Evolutionary conservation across 1,139 yeast species (phyloP).

Genomic region (Debaryomycetaceae sp.): DNA sequence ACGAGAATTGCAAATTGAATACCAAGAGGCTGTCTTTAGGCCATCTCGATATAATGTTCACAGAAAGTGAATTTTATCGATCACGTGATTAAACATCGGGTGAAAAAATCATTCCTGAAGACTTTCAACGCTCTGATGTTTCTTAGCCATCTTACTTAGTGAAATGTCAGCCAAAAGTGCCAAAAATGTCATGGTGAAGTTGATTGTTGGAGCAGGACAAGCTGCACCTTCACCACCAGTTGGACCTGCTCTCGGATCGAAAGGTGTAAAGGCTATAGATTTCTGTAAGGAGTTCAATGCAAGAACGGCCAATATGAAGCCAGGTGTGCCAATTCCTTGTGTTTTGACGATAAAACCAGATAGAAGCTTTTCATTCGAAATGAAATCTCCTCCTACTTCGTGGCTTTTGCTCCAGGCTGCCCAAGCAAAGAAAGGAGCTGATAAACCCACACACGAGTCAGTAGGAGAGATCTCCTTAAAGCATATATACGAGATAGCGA

Average conservation of each 20-base stretch:
- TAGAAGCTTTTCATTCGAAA: constrained; percentile 78
- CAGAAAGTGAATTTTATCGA: no score
- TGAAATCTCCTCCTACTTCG: constrained; percentile 90
- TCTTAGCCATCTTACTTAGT: constrained; percentile 19
- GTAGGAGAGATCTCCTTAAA: constrained; percentile 80
- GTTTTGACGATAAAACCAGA: constrained; percentile 86
- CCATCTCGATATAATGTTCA: no score
- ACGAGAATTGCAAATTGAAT: no score
- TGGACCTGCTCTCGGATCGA: constrained; percentile 98
- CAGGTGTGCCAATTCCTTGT: constrained; percentile 90
- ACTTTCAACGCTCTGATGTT: constrained; percentile 19
- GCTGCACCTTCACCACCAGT: constrained; percentile 99
- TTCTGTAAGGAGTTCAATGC: constrained; percentile 98
- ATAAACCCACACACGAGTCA: constrained; percentile 42
- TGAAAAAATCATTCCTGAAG: no score
- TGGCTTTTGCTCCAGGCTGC: constrained; percentile 84
- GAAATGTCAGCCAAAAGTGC: constrained; percentile 24
- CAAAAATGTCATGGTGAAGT: constrained; percentile 64
- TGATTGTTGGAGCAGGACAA: constrained; percentile 96
- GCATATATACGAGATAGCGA: constrained; percentile 92
- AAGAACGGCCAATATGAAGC: constrained; percentile 79
- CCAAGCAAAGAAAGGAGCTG: constrained; percentile 77
- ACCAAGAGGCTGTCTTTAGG: no score
- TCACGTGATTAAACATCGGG: no score
- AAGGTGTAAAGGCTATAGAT: constrained; percentile 98